Evolutionary conservation across 176 grass and related monocot genomes (phyloP).

Genomic region (Secale cereale): DNA sequence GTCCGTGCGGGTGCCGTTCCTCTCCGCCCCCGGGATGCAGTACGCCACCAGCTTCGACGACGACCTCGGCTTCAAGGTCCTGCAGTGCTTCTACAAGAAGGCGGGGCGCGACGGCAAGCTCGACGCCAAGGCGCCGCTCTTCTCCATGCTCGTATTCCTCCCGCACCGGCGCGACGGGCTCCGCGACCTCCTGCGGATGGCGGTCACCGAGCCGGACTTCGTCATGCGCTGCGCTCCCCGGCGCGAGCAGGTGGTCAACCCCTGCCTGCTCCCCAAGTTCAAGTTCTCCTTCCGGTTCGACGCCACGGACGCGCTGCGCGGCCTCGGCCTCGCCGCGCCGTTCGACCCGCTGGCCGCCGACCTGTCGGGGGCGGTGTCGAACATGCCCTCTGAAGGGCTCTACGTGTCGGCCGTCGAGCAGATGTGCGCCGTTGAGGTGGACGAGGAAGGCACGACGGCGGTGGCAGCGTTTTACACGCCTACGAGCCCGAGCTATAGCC

Average conservation of each 20-base stretch:
- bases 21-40: not conserved
- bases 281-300: constrained; percentile 5
- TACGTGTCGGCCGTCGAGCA: constrained; percentile 13
- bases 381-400: constrained; percentile 5
- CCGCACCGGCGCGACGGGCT: constrained; percentile 1
- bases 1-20: constrained; percentile 9
- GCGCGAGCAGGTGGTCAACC: not conserved
- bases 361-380: constrained; percentile 23
- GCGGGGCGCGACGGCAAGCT: not conserved
- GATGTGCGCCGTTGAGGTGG: constrained; percentile 27
- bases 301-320: not conserved
- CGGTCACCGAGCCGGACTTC: constrained; percentile 8
- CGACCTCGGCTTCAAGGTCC: constrained; percentile 22
- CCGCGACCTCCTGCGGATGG: constrained; percentile 12
- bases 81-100: constrained; percentile 33
- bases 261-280: constrained; percentile 23
- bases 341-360: not conserved
- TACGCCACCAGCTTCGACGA: too few species aligned
- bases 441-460: constrained; percentile 27
- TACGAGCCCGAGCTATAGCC: not conserved
- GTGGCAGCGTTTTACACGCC: not conserved
- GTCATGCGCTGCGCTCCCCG: constrained; percentile 25
- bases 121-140: not conserved
- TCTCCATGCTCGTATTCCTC: constrained; percentile 38
- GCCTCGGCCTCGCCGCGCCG: not conserved